Evolutionary conservation across 208 protist species (phyloP).

Genomic region (Crithidia brevicula): DNA sequence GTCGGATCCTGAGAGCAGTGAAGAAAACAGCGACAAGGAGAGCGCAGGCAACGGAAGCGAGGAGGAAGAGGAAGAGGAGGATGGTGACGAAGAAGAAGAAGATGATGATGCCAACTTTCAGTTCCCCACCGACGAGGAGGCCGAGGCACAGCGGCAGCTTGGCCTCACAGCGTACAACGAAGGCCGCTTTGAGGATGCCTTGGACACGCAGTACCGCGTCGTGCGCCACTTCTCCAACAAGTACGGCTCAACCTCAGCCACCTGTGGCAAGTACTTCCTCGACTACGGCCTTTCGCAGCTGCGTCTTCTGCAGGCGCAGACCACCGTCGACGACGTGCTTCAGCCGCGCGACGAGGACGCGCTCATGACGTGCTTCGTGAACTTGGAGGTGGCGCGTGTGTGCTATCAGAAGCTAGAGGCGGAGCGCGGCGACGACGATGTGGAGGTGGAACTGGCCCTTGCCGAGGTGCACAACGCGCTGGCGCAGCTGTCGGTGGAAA

Average conservation of each 20-base stretch:
- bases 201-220: conserved; percentile 80
- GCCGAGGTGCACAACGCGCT: conserved; percentile 88
- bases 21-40: conserved; percentile 18
- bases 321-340: conserved; percentile 67
- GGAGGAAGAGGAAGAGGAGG: conserved; percentile 30
- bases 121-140: conserved; percentile 68
- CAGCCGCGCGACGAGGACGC: conserved; percentile 75
- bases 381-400: conserved; percentile 84
- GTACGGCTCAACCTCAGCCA: conserved; percentile 59
- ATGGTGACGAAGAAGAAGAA: conserved; percentile 33
- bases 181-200: conserved; percentile 60
- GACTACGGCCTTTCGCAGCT: conserved; percentile 91
- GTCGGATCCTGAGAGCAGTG: background rate
- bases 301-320: conserved; percentile 66
- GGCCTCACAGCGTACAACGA: conserved; percentile 76
- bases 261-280: conserved; percentile 81
- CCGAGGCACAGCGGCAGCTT: conserved; percentile 43
- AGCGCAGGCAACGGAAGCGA: conserved; percentile 20
- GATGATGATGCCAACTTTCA: conserved; percentile 50
- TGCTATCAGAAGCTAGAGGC: conserved; percentile 74
- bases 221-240: conserved; percentile 81
- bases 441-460: conserved; percentile 54
- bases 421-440: conserved; percentile 39
- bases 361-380: conserved; percentile 86
- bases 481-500: conserved; percentile 77